Percentiles rank a stretch among this genome's conserved stretches.
phyloP scores from a whole-genome alignment of 2,329 filamentous ascomycete species.

The Phaeosphaeriaceae sp. region DNA sequence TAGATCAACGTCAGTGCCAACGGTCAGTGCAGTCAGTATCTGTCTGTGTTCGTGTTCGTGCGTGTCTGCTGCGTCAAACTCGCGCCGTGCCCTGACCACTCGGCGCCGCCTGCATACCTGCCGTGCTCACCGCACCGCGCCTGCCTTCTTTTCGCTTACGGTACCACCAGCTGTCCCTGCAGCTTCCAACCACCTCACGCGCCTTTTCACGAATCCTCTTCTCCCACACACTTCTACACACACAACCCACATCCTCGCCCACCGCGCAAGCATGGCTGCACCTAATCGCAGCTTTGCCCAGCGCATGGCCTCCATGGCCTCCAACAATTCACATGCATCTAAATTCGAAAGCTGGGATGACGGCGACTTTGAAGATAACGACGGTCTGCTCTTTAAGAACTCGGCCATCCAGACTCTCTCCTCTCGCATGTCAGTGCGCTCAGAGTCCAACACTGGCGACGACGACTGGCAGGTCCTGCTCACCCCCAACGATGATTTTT shows the following conservation, averaged over 20 bases:
- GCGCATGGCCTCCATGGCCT: constrained; percentile 60
- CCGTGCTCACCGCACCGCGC: constrained; percentile 18
- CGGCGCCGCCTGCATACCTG: constrained; percentile 4
- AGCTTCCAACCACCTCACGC: constrained; percentile 3
- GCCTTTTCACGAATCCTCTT: background rate
- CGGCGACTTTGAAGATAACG: constrained; percentile 52
- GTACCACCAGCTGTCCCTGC: constrained; percentile 18
- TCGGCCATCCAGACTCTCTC: constrained; percentile 77
- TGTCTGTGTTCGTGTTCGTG: no score
- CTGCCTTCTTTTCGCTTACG: constrained; percentile 9
- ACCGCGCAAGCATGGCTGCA: constrained; percentile 36
- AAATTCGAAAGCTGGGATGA: constrained; percentile 72
- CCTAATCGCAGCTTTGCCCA: constrained; percentile 46
- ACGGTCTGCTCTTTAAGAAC: constrained; percentile 74
- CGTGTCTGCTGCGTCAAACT: no score
- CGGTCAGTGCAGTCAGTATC: no score
- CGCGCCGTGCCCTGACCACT: background rate
- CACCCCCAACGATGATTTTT: constrained; percentile 82
- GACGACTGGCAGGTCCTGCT: constrained; percentile 89
- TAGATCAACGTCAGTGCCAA: no score
- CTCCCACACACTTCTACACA: constrained; percentile 3
- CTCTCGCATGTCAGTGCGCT: constrained; percentile 82
- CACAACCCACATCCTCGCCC: constrained; percentile 26
- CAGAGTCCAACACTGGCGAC: constrained; percentile 76
- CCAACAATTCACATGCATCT: constrained; percentile 50